These are phyloP conservation scores for Termitomyces eurrhizus DNA, from an alignment of 768 basidiomycete genomes.

Conservation along the genomic window DNA sequence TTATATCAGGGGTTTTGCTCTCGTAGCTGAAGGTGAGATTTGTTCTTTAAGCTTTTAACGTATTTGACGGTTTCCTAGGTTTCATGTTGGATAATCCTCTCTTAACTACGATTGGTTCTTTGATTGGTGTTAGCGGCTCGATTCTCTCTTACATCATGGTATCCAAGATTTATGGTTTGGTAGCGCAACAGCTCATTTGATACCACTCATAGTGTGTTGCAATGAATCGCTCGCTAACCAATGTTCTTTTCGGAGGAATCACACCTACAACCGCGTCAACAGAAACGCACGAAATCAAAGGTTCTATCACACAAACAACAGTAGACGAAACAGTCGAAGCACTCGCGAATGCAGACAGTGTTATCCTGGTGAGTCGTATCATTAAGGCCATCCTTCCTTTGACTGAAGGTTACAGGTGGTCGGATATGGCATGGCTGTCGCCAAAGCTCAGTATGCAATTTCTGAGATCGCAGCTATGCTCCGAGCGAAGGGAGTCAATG, in stretches of 20 bases:
- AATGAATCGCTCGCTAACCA: slow-evolving; percentile 85
- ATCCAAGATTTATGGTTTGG: background rate
- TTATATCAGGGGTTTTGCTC: slow-evolving; percentile 62
- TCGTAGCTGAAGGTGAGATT: slow-evolving; percentile 76
- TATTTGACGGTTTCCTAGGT: slow-evolving; percentile 32
- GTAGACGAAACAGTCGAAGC: slow-evolving; percentile 82
- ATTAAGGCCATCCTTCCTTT: background rate
- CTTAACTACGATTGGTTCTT: slow-evolving; percentile 76
- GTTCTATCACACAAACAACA: slow-evolving; percentile 70
- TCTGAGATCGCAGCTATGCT: slow-evolving; percentile 75
- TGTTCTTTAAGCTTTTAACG: background rate
- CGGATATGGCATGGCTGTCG: slow-evolving; percentile 90
- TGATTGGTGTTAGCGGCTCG: slow-evolving; percentile 88
- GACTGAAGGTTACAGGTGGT: slow-evolving; percentile 48
- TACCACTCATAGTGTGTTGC: slow-evolving; percentile 65
- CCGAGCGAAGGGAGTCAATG: slow-evolving; percentile 69
- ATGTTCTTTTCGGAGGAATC: slow-evolving; percentile 89
- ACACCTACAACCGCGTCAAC: slow-evolving; percentile 42
- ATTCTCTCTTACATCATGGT: slow-evolving; percentile 95
- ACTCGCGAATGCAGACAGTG: slow-evolving; percentile 74
- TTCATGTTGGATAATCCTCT: slow-evolving; percentile 90
- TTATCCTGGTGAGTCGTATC: slow-evolving; percentile 55
- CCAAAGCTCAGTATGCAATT: slow-evolving; percentile 81
- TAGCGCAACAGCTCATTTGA: slow-evolving; percentile 1
- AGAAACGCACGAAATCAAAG: slow-evolving; percentile 76